These are phyloP conservation scores for Millerago galiae DNA, from an alignment of 805 yeast genomes.

Conservation along the genomic window DNA sequence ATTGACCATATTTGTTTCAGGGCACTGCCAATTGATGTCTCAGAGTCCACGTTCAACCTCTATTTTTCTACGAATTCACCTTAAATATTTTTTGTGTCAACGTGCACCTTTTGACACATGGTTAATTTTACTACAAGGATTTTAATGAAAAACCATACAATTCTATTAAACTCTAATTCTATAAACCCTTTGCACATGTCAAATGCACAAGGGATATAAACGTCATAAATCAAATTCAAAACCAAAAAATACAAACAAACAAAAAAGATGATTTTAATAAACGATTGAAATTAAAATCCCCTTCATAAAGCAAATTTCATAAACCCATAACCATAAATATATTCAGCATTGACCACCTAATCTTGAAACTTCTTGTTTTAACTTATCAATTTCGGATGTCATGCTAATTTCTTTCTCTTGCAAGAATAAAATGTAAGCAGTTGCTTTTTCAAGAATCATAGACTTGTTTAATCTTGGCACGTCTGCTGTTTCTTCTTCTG, in stretches of 20 bases:
- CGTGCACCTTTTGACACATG: not conserved
- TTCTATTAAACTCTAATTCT: too few relatives aligned
- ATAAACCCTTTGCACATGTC: too few relatives aligned
- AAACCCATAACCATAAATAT: not conserved
- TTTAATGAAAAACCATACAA: too few relatives aligned
- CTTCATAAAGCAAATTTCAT: not conserved
- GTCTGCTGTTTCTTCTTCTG: slow-evolving; percentile 11
- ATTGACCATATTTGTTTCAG: too few relatives aligned
- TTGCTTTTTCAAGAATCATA: slow-evolving; percentile 63
- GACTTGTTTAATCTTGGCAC: slow-evolving; percentile 52
- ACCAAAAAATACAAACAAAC: too few relatives aligned
- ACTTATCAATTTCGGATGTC: slow-evolving; percentile 25
- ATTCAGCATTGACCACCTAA: slow-evolving; percentile 14
- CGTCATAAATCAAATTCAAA: too few relatives aligned
- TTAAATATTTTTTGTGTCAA: not conserved
- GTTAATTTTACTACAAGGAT: not conserved
- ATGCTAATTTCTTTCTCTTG: slow-evolving; percentile 42
- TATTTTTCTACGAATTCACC: too few relatives aligned
- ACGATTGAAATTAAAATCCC: too few relatives aligned
- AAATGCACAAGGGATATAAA: too few relatives aligned
- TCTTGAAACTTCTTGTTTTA: slow-evolving; percentile 22
- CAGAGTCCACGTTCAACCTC: too few relatives aligned
- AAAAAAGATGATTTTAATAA: too few relatives aligned
- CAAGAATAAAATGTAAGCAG: slow-evolving; percentile 48
- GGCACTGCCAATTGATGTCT: too few relatives aligned